These are phyloP conservation scores for Breviolum minutum DNA, from an alignment of 73 alveolate species.

Conservation along the genomic window DNA sequence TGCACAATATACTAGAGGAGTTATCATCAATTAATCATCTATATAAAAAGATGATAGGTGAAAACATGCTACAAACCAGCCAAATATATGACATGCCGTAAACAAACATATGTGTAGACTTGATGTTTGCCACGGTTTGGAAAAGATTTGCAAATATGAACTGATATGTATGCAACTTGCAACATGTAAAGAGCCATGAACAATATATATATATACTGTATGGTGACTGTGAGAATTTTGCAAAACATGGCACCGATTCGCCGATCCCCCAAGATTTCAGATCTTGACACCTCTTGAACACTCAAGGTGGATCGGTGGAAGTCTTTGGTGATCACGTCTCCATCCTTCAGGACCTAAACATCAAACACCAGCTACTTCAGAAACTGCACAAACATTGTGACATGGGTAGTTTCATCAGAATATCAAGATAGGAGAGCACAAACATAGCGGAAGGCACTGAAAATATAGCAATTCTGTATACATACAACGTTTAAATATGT, in stretches of 20 bases:
- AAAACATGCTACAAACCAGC: too few relatives aligned
- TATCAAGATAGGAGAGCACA: background rate
- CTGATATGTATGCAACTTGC: too few relatives aligned
- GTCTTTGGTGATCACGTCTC: slow-evolving; percentile 72
- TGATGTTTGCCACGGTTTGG: too few relatives aligned
- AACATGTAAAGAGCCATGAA: too few relatives aligned
- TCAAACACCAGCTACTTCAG: background rate
- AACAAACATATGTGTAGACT: too few relatives aligned
- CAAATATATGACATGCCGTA: too few relatives aligned
- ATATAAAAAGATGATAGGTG: too few relatives aligned
- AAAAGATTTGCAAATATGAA: too few relatives aligned
- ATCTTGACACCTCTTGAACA: slow-evolving; percentile 12
- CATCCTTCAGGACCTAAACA: slow-evolving; percentile 51
- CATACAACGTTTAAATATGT: background rate
- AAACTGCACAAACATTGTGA: background rate
- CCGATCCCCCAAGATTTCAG: too few relatives aligned
- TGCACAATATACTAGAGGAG: too few relatives aligned
- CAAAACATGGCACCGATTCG: background rate
- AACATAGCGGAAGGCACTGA: background rate
- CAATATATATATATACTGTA: too few relatives aligned
- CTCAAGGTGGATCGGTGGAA: slow-evolving; percentile 66
- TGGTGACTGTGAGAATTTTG: background rate
- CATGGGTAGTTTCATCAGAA: background rate
- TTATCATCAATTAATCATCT: too few relatives aligned
- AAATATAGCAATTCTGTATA: background rate